These are phyloP conservation scores for Tuber umbilicatum DNA, from an alignment of 495 filamentous ascomycete species.

Conservation along the genomic window DNA sequence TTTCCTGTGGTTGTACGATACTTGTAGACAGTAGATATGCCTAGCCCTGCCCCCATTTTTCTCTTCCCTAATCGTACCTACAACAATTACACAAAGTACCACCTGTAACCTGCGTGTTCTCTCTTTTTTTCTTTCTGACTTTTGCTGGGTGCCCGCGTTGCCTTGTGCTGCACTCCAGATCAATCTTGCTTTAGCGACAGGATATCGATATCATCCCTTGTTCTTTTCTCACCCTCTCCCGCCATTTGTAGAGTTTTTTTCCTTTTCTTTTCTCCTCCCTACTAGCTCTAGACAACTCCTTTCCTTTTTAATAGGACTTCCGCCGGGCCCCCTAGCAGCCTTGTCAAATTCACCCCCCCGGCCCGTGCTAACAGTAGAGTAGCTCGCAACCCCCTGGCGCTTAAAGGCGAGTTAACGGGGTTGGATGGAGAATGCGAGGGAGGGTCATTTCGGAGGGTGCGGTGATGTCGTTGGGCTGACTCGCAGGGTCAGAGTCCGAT, in stretches of 20 bases:
- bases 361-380: slow-evolving; percentile 27
- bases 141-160: slow-evolving; percentile 6
- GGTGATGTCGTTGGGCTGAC: slow-evolving; percentile 12
- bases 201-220: slow-evolving; percentile 22
- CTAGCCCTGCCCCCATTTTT: background rate
- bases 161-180: slow-evolving; percentile 31
- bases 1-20: background rate
- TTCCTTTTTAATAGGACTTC: slow-evolving; percentile 32
- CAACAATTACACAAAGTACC: background rate
- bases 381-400: slow-evolving; percentile 18
- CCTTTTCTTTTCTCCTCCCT: background rate
- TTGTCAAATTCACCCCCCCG: slow-evolving; percentile 31
- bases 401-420: slow-evolving; percentile 10
- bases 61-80: background rate
- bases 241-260: background rate
- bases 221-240: background rate
- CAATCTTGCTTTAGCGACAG: slow-evolving; percentile 32
- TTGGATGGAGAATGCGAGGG: slow-evolving; percentile 3
- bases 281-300: slow-evolving; percentile 8
- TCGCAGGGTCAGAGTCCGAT: background rate
- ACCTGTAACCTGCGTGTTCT: background rate
- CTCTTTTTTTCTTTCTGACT: background rate
- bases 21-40: background rate
- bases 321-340: slow-evolving; percentile 26
- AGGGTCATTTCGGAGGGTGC: slow-evolving; percentile 18